These are phyloP conservation scores for Cladosporium sp. DNA, from an alignment of 2,329 filamentous ascomycete genomes.

Conservation along the genomic window DNA sequence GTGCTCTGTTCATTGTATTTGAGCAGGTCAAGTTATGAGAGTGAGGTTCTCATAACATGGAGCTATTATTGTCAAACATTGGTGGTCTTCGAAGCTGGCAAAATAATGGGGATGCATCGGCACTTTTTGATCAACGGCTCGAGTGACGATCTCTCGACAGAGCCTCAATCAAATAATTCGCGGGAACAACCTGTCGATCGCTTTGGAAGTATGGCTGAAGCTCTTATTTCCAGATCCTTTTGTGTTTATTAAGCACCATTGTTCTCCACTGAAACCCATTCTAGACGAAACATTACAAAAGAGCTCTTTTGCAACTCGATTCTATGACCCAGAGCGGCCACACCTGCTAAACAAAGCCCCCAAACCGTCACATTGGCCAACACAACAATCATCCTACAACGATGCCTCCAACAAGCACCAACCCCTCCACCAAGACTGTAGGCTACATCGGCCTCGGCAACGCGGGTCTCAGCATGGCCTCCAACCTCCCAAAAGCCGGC, in stretches of 20 bases:
- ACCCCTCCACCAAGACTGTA: conserved; percentile 28
- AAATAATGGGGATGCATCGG: background rate
- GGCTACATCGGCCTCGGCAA: conserved; percentile 40
- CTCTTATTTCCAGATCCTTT: background rate
- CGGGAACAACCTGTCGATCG: conserved; percentile 13
- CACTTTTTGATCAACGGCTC: background rate
- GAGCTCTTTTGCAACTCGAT: background rate
- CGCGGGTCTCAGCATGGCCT: conserved; percentile 38
- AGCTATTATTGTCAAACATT: too few species aligned
- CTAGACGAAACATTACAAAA: background rate
- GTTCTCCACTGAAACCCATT: too few species aligned
- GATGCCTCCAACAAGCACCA: conserved; percentile 6
- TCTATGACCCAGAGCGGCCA: too few species aligned
- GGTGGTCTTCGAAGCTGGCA: background rate
- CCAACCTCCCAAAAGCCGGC: conserved; percentile 37
- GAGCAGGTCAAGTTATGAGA: background rate
- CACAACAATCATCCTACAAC: background rate
- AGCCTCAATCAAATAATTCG: background rate
- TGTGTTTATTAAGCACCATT: background rate
- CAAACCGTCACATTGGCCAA: too few species aligned
- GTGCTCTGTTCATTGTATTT: background rate
- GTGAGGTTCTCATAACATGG: background rate
- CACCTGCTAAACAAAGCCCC: background rate
- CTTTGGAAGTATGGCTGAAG: background rate
- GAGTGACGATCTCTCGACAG: background rate